Evolutionary conservation across 306 rosid species (phyloP).

Genomic region (Vachellia pachyceras): DNA sequence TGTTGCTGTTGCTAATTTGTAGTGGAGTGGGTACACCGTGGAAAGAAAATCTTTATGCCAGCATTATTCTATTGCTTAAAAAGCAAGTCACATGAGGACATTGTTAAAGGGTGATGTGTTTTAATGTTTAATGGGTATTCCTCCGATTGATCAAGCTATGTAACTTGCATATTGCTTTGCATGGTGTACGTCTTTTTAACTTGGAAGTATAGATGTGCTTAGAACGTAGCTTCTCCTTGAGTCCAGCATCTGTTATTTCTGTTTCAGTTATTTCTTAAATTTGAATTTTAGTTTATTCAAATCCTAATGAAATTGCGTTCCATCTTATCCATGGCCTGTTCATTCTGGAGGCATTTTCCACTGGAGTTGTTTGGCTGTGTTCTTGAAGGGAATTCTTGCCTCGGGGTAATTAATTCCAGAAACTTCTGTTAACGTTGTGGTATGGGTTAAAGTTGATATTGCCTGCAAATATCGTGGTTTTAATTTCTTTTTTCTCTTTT

Average conservation of each 20-base stretch:
- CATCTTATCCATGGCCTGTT: conserved; percentile 70
- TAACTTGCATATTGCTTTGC: background rate
- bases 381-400: conserved; percentile 38
- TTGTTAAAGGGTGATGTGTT: background rate
- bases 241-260: background rate
- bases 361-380: conserved; percentile 57
- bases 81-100: background rate
- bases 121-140: conserved; percentile 3
- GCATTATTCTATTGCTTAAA: background rate
- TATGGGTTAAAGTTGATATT: conserved; percentile 4
- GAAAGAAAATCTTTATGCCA: background rate
- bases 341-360: conserved; percentile 64
- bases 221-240: background rate
- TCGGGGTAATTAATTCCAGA: conserved; percentile 41
- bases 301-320: conserved; percentile 65
- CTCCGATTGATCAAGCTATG: background rate
- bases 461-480: background rate
- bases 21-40: background rate
- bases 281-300: conserved; percentile 19
- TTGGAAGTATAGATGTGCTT: background rate
- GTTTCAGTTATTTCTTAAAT: conserved; percentile 4
- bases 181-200: background rate
- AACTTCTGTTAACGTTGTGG: conserved; percentile 26
- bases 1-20: conserved; percentile 16
- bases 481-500: conserved; percentile 29